Conservation (phyloP, 2,329 filamentous ascomycete genomes). For the Colletotrichum godetiae region DNA sequence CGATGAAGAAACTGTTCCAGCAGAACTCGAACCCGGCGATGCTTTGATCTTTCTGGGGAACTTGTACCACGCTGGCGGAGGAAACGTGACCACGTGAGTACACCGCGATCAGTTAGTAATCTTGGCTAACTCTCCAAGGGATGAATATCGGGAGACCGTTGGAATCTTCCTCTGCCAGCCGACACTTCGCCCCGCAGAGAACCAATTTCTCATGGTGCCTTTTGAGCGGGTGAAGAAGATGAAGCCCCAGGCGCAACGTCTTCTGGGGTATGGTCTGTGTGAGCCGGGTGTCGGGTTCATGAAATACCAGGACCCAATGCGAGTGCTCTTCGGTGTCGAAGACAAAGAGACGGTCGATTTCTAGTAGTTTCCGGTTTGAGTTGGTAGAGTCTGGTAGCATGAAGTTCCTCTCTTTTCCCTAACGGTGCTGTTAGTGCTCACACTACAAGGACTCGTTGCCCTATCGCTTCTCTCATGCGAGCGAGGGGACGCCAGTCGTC, state of each 20-base stretch:
- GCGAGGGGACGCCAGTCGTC: conserved; percentile 43
- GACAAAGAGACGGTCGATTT: conserved; percentile 49
- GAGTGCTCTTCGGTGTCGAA: conserved; percentile 47
- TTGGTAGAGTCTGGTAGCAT: neutral
- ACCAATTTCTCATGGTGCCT: conserved; percentile 46
- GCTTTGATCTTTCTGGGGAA: conserved; percentile 52
- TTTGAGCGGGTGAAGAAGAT: conserved; percentile 43
- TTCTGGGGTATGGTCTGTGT: conserved; percentile 47
- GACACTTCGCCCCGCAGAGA: conserved; percentile 47
- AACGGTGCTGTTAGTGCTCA: conserved; percentile 1
- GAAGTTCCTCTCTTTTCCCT: neutral
- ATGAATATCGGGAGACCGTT: conserved; percentile 44
- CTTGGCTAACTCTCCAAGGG: conserved; percentile 22
- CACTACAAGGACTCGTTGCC: conserved; percentile 39
- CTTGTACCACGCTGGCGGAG: conserved; percentile 53
- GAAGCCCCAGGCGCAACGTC: conserved; percentile 45
- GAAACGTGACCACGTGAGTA: conserved; percentile 42
- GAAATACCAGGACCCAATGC: conserved; percentile 51
- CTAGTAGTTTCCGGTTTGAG: neutral
- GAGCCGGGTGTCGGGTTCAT: conserved; percentile 48
- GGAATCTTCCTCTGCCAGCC: conserved; percentile 50
- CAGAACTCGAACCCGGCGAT: conserved; percentile 48
- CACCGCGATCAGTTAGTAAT: neutral
- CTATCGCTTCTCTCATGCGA: conserved; percentile 37
- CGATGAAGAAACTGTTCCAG: conserved; percentile 46